Base-by-base conservation (phyloP, 257 asterid species). In the Schizonepeta tenuifolia region DNA sequence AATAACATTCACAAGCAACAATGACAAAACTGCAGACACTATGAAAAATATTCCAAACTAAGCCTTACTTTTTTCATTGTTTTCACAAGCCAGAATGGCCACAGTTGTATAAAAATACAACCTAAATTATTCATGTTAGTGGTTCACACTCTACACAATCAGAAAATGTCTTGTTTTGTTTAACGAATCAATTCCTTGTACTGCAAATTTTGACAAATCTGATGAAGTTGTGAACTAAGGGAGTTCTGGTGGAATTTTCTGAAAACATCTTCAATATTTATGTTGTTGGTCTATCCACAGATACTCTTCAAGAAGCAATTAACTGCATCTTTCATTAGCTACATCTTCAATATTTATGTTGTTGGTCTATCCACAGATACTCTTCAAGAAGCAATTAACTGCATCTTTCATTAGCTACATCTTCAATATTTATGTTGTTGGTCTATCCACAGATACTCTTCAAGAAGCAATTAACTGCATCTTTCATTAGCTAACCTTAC, bases 1-100 rank as follows among this genome's bases (percentile, higher is more conserved):
- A 82, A 64, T 49, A 35, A 63, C 36, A 22, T 18, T 75, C 83
- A 64, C 81, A 65, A 28, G 80, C 40, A 40, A 59, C 80, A 69
- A 36, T 62, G 60, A 73, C 77, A 70, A 38, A 47, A 63, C 7
- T 67, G 63, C 62, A 66, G 50, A 70, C 20, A 7, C 69, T 31
- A 56, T 56, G 59, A 41, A 59, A 31, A 31, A 31, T 31, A 31
- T 79, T 71, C 87, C 72, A 20, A 56, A 72, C 46, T 44, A 46
- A n/a, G 43, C 13, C 49, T 46, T 33, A 57, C 31, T 57, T 51
- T 40, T 55, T 17, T 49, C 40, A 40, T 62, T 36, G 5, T 38
- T 38, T 24, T 47, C 9, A 14, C 21, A 47, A 14, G 1, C 24
- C 24, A 50, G 56, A 9, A 60, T 31, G 46, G 41, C 15, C 43